Percentiles rank a stretch among this genome's conserved stretches.
These are phyloP conservation scores for Daldinia decipiens DNA, from an alignment of 495 filamentous ascomycete genomes.

Conservation along the genomic window DNA sequence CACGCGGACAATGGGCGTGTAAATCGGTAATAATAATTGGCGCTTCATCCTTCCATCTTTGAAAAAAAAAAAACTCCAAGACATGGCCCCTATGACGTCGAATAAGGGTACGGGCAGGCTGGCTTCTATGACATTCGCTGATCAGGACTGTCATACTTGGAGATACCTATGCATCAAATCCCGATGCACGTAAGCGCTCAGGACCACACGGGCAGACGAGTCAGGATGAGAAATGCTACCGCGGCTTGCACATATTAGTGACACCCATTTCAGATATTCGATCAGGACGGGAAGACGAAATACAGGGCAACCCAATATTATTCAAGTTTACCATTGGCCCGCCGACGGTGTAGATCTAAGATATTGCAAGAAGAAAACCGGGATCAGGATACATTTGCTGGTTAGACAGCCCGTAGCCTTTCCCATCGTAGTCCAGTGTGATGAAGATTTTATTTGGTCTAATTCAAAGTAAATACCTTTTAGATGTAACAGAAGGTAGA, in stretches of 20 bases:
- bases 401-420: not conserved
- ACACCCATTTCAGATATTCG: not conserved
- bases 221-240: too few relatives aligned
- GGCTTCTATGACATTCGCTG: not conserved
- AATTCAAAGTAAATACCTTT: too few relatives aligned
- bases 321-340: not conserved
- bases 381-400: not conserved
- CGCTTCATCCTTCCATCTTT: not conserved
- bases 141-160: not conserved
- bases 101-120: not conserved
- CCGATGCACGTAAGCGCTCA: slow-evolving; percentile 4
- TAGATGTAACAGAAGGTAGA: too few relatives aligned
- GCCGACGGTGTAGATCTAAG: not conserved
- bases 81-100: not conserved
- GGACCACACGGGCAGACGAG: not conserved
- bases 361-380: not conserved
- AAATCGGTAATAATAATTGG: not conserved
- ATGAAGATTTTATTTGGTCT: too few relatives aligned
- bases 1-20: not conserved
- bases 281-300: not conserved
- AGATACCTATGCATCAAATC: not conserved
- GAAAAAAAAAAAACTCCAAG: not conserved
- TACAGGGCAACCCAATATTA: not conserved
- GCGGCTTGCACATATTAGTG: not conserved
- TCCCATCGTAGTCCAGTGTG: not conserved